These are phyloP conservation scores for Annulohypoxylon maeteangense DNA, from an alignment of 495 filamentous ascomycete genomes.

Conservation along the genomic window DNA sequence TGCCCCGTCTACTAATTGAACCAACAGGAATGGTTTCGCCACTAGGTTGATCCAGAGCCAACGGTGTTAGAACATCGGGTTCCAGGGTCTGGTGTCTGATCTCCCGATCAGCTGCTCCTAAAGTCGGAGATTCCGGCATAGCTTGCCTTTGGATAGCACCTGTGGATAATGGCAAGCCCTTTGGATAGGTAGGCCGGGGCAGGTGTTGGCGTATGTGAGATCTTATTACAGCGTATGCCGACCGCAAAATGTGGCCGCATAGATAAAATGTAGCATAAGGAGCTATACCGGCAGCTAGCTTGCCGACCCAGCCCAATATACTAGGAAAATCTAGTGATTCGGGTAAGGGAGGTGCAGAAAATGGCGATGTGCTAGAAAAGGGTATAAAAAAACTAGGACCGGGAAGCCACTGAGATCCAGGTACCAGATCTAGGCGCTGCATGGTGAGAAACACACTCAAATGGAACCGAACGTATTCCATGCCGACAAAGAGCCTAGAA, in stretches of 20 bases:
- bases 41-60: conserved; percentile 41
- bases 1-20: conserved; percentile 47
- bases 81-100: conserved; percentile 42
- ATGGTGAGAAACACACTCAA: conserved; percentile 59
- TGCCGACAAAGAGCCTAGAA: conserved; percentile 43
- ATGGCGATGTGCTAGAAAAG: conserved; percentile 58
- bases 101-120: conserved; percentile 43
- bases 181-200: conserved; percentile 33
- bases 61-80: conserved; percentile 33
- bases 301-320: conserved; percentile 47
- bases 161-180: background rate
- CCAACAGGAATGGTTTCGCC: conserved; percentile 44
- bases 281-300: conserved; percentile 42
- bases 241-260: conserved; percentile 32
- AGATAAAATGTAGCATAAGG: conserved; percentile 53
- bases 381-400: conserved; percentile 59
- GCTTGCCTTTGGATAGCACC: conserved; percentile 27
- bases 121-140: conserved; percentile 43
- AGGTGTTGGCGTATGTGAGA: conserved; percentile 29
- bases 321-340: conserved; percentile 35
- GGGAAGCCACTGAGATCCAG: conserved; percentile 53
- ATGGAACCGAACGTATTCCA: conserved; percentile 55
- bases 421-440: conserved; percentile 60
- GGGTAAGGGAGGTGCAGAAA: conserved; percentile 51
- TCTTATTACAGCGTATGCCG: conserved; percentile 22